phyloP scores from a whole-genome alignment of 139 green algal species.

The Chlorella sp. region DNA sequence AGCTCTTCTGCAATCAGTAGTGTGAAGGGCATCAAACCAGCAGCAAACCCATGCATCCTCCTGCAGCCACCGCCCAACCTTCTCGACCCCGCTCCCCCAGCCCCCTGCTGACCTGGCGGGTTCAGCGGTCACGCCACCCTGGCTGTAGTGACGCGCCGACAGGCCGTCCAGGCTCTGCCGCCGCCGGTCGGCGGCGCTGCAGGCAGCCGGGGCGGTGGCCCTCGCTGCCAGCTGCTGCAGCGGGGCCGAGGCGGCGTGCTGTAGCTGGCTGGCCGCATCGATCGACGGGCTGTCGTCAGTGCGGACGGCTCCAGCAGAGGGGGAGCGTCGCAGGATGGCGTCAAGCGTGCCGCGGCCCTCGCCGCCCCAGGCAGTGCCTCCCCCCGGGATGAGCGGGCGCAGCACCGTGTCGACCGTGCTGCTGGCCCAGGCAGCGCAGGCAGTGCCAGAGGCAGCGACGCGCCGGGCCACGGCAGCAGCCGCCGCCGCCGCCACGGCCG shows the following conservation, averaged over 20 bases:
- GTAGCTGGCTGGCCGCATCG: neutral
- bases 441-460: neutral
- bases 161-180: slow-evolving; percentile 35
- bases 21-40: neutral
- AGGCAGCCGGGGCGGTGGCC: neutral
- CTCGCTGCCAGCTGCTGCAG: neutral
- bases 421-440: slow-evolving; percentile 37
- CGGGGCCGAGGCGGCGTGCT: slow-evolving; percentile 12
- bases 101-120: neutral
- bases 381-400: neutral
- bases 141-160: slow-evolving; percentile 26
- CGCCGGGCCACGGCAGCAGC: neutral
- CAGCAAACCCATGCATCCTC: neutral
- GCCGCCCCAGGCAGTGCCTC: too few relatives aligned
- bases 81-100: neutral
- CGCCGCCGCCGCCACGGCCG: neutral
- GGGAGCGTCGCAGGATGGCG: slow-evolving; percentile 12
- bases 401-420: slow-evolving; percentile 38
- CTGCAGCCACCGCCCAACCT: neutral
- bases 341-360: slow-evolving; percentile 2
- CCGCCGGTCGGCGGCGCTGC: neutral
- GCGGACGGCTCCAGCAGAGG: neutral
- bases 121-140: slow-evolving; percentile 18
- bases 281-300: neutral
- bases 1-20: neutral